A percentile compares a stretch with the other conserved stretches of the same genome.
Evolutionary conservation across 148 eudicot genomes (phyloP).

Genomic region (Camellia sinensis): DNA sequence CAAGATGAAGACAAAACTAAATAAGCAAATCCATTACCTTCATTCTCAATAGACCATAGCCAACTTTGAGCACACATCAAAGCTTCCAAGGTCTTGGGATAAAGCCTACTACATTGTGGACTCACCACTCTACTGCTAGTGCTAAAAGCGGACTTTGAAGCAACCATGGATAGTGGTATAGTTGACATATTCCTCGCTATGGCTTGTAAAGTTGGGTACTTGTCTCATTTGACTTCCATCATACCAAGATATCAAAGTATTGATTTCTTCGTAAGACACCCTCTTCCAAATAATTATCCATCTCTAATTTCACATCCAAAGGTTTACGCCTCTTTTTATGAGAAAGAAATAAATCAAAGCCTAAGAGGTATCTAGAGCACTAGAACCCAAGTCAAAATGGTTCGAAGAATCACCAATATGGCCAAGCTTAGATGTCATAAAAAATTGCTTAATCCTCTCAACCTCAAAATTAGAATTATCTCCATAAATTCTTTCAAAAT

Average conservation of each 20-base stretch:
- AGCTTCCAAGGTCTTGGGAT: not conserved
- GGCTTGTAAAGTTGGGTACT: not conserved
- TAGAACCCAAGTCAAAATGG: not conserved
- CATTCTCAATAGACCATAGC: not conserved
- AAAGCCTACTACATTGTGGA: not conserved
- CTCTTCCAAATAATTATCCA: constrained; percentile 10
- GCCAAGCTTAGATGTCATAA: not conserved
- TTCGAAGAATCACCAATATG: not conserved
- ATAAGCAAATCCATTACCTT: no score
- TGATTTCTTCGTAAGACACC: not conserved
- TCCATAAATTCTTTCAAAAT: not conserved
- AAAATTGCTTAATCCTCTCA: not conserved
- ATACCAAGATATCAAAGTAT: not conserved
- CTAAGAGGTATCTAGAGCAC: not conserved
- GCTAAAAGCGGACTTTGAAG: not conserved
- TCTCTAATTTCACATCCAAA: not conserved
- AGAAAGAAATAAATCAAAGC: not conserved
- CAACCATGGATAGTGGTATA: not conserved
- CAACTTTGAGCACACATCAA: constrained; percentile 8
- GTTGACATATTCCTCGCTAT: not conserved
- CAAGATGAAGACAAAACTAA: no score
- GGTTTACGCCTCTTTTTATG: no score
- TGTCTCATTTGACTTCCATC: not conserved
- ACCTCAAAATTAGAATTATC: not conserved
- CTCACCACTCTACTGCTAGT: not conserved